Percentiles rank a stretch among this genome's conserved stretches.
Conservation (phyloP, 2,329 filamentous ascomycete species). For the Hypoxylon sp. region DNA sequence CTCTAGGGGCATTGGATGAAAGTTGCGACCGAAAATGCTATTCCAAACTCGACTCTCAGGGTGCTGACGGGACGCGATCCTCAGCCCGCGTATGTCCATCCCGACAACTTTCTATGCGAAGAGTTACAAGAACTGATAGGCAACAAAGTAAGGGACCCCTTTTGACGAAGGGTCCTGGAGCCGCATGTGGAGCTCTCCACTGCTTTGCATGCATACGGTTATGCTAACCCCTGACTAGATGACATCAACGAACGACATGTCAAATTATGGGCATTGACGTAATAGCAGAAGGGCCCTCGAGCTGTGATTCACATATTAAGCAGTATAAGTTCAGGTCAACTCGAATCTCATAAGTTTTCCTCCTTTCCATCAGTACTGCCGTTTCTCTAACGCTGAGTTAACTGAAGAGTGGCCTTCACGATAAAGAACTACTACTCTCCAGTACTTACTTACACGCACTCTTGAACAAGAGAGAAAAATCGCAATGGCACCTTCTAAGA, state of each 20-base stretch:
- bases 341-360: not conserved
- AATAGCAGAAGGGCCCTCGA: constrained; percentile 12
- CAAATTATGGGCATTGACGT: constrained; percentile 29
- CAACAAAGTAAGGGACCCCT: constrained; percentile 10
- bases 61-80: not conserved
- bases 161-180: constrained; percentile 15
- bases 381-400: not conserved
- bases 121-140: not conserved
- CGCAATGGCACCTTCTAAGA: constrained; percentile 48
- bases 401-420: not conserved
- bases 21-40: not conserved
- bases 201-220: too few species aligned
- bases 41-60: not conserved
- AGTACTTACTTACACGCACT: not conserved
- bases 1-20: not conserved
- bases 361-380: not conserved
- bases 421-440: not conserved
- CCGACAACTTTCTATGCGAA: not conserved
- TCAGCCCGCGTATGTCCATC: not conserved
- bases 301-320: constrained; percentile 14
- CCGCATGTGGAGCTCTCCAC: constrained; percentile 30
- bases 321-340: not conserved
- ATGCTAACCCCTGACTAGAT: constrained; percentile 39
- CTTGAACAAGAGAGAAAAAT: not conserved
- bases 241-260: constrained; percentile 40